Conservation (phyloP, 73 alveolate genomes). For the Blepharisma japonicum region DNA sequence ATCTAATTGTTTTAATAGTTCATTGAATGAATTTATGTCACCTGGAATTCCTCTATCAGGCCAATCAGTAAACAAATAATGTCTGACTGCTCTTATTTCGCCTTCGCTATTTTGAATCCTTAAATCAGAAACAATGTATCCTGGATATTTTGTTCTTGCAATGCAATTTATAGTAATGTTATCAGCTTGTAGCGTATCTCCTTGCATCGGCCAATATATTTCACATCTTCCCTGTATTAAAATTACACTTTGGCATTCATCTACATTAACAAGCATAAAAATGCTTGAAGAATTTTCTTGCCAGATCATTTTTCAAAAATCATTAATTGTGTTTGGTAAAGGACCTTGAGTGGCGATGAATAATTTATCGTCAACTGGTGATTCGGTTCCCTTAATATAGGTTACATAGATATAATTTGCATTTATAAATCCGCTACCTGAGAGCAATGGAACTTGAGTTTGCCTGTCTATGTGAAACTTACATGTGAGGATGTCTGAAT, state of each 20-base stretch:
- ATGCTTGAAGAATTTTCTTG: slow-evolving; percentile 64
- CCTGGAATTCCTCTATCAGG: slow-evolving; percentile 82
- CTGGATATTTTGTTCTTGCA: slow-evolving; percentile 16
- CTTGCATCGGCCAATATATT: slow-evolving; percentile 30
- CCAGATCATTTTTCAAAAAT: slow-evolving; percentile 87
- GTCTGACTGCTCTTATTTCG: slow-evolving; percentile 39
- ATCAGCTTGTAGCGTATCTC: slow-evolving; percentile 1
- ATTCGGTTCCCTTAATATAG: slow-evolving; percentile 37
- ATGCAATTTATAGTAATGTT: not conserved
- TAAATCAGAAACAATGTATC: not conserved
- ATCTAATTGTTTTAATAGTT: slow-evolving; percentile 14
- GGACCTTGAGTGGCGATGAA: slow-evolving; percentile 94
- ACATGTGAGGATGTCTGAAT: not conserved
- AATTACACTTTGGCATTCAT: slow-evolving; percentile 44
- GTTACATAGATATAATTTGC: slow-evolving; percentile 59
- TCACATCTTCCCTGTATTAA: slow-evolving; percentile 35
- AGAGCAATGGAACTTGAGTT: not conserved
- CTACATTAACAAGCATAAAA: slow-evolving; percentile 70
- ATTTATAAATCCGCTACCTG: not conserved
- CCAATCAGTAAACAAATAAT: slow-evolving; percentile 78
- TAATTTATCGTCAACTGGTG: slow-evolving; percentile 35
- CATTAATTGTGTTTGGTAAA: slow-evolving; percentile 61
- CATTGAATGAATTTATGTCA: slow-evolving; percentile 39
- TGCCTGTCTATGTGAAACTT: not conserved
- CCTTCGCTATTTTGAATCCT: slow-evolving; percentile 29